Conservation (phyloP, 768 basidiomycete genomes). For the Pholiota molesta region DNA sequence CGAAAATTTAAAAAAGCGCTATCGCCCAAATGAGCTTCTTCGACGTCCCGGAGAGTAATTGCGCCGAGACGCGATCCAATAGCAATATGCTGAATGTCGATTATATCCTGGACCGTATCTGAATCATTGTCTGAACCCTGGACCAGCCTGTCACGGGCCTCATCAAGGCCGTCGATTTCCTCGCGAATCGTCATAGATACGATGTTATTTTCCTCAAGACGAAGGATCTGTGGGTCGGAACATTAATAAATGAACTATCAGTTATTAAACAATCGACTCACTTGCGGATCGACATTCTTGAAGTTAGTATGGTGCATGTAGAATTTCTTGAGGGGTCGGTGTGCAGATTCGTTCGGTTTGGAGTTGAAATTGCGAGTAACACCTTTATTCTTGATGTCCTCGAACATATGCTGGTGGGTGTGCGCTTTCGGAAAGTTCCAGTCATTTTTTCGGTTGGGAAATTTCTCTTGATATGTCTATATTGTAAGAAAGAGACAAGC, state of each 20-base stretch:
- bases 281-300: slow-evolving; percentile 35
- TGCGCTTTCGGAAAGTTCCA: slow-evolving; percentile 39
- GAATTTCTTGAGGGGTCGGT: slow-evolving; percentile 28
- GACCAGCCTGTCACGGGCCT: neutral
- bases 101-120: neutral
- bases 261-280: slow-evolving; percentile 9
- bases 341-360: slow-evolving; percentile 32
- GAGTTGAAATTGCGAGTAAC: slow-evolving; percentile 33
- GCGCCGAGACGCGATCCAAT: neutral
- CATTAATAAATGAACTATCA: too few relatives aligned
- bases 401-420: slow-evolving; percentile 32
- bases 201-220: too few relatives aligned
- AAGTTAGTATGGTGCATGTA: slow-evolving; percentile 34
- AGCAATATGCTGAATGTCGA: neutral
- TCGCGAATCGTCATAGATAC: neutral
- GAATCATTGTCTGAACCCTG: neutral
- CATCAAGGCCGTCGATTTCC: neutral
- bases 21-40: neutral
- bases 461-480: too few relatives aligned
- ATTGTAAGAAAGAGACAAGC: too few relatives aligned
- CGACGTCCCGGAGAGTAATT: neutral
- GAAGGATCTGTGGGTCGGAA: too few relatives aligned
- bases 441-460: neutral
- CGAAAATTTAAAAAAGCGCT: too few relatives aligned
- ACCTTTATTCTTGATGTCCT: slow-evolving; percentile 35